Base-by-base conservation (phyloP, 2,329 filamentous ascomycete species). In the Colletotrichum salicis region DNA sequence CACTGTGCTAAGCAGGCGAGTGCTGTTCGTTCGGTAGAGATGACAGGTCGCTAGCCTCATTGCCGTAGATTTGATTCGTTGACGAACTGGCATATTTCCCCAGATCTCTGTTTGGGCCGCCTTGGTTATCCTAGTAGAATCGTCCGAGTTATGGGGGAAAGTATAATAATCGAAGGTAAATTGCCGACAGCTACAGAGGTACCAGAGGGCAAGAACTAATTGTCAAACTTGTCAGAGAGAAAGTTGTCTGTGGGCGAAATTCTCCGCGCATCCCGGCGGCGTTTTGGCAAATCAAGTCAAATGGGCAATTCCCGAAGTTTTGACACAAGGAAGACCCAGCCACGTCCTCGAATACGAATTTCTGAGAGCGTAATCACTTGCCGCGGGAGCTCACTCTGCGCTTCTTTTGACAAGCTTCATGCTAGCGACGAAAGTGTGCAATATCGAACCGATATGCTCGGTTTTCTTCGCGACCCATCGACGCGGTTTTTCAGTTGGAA, bases 191-290 rank as follows among this genome's bases (percentile, higher is more conserved):
- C 37, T 6, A 41, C 37, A 19, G 19, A 35, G 27, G 48, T 11
- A 15, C 54, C 7, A 27, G 19, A 35, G 33, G 59, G 54, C 48
- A 41, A 41, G 31, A 65, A 69, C 24, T 19, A 59, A 69, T 19
- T 29, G 67, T 58, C 59, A 69, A 58, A 37, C 55, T 69, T 59
- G 59, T 65, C 67, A 69, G 54, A 59, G 58, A 33, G 31, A 59
- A 59, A 33, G 41, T 69, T 35, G 22, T 29, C 54, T 27, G 24
- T 27, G 24, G 55, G 37, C 31, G 54, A 31, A n/a, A 24, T 54
- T 24, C 29, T 35, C 48, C 62, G 27, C 13, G 22, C 35, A 60
- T 48, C 12, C 48, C 51, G 29, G 48, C 24, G 29, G 22, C 11
- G 31, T 64, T 22, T 13, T 19, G 10, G 13, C n/a, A 35, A 65